These are phyloP conservation scores for Camelina sativa DNA, from an alignment of 345 rosid species.

Conservation along the genomic window DNA sequence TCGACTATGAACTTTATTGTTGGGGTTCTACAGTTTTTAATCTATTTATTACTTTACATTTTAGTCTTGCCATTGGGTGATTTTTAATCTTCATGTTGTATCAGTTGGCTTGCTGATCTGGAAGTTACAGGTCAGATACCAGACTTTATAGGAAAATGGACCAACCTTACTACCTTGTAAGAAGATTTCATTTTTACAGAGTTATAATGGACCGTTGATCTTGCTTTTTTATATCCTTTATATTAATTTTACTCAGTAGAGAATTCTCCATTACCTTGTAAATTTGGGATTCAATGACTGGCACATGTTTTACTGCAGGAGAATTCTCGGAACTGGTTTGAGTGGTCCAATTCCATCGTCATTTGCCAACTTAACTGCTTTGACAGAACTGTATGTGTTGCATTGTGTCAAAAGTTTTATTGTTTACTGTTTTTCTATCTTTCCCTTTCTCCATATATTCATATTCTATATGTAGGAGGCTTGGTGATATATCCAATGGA, in stretches of 20 bases:
- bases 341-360: constrained; percentile 68
- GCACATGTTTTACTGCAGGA: constrained; percentile 46
- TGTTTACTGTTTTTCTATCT: constrained; percentile 12
- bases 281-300: background rate
- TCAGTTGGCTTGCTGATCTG: constrained; percentile 55
- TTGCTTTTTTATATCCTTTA: background rate
- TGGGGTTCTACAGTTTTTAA: background rate
- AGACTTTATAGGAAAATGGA: constrained; percentile 61
- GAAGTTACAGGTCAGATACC: constrained; percentile 61
- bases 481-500: constrained; percentile 65
- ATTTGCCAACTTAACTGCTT: constrained; percentile 55
- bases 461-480: constrained; percentile 52
- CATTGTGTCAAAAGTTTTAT: background rate
- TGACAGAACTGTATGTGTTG: constrained; percentile 64
- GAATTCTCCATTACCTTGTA: background rate
- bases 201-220: background rate
- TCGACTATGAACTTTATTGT: background rate
- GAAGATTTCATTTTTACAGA: constrained; percentile 20
- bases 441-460: background rate
- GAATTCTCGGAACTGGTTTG: constrained; percentile 62
- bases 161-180: constrained; percentile 54
- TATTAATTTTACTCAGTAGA: background rate
- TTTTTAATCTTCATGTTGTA: background rate
- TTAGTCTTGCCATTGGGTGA: background rate
- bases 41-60: constrained; percentile 15